Conservation (phyloP, 306 rosid species). For the Castanea mollissima region DNA sequence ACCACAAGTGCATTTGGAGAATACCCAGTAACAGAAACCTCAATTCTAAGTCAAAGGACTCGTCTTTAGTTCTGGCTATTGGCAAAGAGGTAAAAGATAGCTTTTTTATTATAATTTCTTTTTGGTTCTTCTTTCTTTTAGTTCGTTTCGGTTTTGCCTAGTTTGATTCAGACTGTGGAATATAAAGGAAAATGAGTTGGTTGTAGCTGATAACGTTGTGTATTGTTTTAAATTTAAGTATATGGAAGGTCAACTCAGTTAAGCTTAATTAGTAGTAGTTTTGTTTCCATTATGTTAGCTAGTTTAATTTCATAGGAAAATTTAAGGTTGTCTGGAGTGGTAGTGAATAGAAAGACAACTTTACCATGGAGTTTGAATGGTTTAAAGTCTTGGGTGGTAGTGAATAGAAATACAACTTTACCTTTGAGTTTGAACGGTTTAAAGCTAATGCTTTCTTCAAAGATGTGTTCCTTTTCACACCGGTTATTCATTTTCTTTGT, state of each 20-base stretch:
- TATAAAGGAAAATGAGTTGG: neutral
- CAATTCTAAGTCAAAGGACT: constrained; percentile 27
- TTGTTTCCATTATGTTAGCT: neutral
- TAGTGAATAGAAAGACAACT: neutral
- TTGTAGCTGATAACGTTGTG: neutral
- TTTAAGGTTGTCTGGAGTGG: neutral
- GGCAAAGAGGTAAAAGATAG: constrained; percentile 68
- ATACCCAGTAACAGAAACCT: constrained; percentile 14
- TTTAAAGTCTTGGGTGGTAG: neutral
- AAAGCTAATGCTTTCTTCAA: too few relatives aligned
- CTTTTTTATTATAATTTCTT: constrained; percentile 46
- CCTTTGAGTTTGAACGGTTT: too few relatives aligned
- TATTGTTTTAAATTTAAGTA: neutral
- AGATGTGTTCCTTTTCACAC: too few relatives aligned
- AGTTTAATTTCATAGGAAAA: neutral
- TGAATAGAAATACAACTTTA: neutral
- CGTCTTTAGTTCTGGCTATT: constrained; percentile 37
- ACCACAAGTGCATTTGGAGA: constrained; percentile 30
- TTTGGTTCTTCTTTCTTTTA: neutral
- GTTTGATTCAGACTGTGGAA: constrained; percentile 3
- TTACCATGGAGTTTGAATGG: too few relatives aligned
- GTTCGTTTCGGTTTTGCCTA: neutral
- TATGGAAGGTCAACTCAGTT: neutral
- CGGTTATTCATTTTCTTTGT: too few relatives aligned
- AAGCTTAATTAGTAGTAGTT: neutral